Evolutionary conservation across 495 filamentous ascomycete genomes (phyloP), one percentile per base, ranked within the genome.

Genomic region (Penicillium steckii): DNA sequence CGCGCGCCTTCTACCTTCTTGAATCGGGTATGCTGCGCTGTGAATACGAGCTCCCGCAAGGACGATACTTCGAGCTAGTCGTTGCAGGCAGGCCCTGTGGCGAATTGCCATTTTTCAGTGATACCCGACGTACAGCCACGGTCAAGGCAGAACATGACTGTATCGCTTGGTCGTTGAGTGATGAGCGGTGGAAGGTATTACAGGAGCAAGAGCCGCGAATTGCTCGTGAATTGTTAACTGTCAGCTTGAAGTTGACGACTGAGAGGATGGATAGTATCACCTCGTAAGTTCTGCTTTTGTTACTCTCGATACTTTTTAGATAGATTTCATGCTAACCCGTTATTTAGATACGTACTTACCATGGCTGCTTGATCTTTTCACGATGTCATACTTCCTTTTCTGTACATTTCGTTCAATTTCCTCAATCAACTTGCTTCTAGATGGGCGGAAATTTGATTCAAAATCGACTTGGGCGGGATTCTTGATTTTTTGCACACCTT

Each of bases 21-120:
- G 91, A 97, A 69, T 77, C 81, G 3, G 94, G 94, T 25, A 91
- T 96, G 64, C 78, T 98, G 24, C 82, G 91, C 29, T 90, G 86
- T 1, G 91, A 94, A 57, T 98, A 97, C 64, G 81, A 93, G 26
- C 77, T 92, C 15, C 90, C 93, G 1, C 94, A 97, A 66, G 94
- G 95, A 4, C 80, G 81, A 56, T 88, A 90, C 59, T 91, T 84
- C 42, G 94, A 98, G 64, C 86, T 90, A 54, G 96, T 98, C 35
- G 88, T 97, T 2, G 90, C 91, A 7, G 94, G 94, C 19, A 91
- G 93, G 21, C 96, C 94, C 8, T 97, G 93, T 62, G 94, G 94
- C 22, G 94, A 98, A 70, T 70, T 97, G 46, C 94, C 94, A 0
- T 98, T 98, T 74, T 98, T 98, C 70, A 88, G 85, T 13, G 88